Base-by-base conservation (phyloP, 192 early-diverging fungal species). In the Coemansia sp. region DNA sequence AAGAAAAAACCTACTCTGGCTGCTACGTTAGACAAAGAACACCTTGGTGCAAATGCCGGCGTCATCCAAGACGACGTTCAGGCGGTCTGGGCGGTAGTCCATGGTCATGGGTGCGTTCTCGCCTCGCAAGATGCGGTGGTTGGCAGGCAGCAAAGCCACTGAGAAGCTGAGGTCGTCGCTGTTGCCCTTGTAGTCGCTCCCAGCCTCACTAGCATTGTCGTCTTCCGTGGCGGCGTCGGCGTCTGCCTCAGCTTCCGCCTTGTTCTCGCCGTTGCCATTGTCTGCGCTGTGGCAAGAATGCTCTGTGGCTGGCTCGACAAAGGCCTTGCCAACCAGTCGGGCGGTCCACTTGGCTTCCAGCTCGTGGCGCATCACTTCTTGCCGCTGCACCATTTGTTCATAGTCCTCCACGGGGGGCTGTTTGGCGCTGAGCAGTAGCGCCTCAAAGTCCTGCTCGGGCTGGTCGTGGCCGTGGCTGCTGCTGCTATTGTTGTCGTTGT, bases 21-120 rank as follows among this genome's bases (percentile, higher is more conserved):
- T n/a, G n/a, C 5, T 1, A 10, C 18, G 13, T 33, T 48, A 69
- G 6, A 51, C 50, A 26, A 51, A 56, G 17, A 35, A 52, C 1
- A 60, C 49, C 3, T 46, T 31, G 5, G 15, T 38, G 37, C 53
- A 67, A 14, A 51, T 29, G 21, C 58, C 58, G 13, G 43, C 14
- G 5, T 56, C 13, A 56, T 64, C 68, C 9, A 70, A 34, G 0
- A 26, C 33, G 18, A 70, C 51, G 21, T 70, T 70, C 7, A 70
- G 34, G 8, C 68, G 43, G 36, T 53, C 55, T 0, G 53, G 31
- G 9, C 45, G 14, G 29, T 51, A 66, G 18, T 73, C 63, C 57
- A 65, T 45, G 1, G 63, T 65, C 54, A 65, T 60, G 1, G 19
- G 3, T 1, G 34, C 40, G n/a, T 52, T 55, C 14, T 34, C 18